Conservation (phyloP, 2,329 filamentous ascomycete species). For the Exophiala mesophila region DNA sequence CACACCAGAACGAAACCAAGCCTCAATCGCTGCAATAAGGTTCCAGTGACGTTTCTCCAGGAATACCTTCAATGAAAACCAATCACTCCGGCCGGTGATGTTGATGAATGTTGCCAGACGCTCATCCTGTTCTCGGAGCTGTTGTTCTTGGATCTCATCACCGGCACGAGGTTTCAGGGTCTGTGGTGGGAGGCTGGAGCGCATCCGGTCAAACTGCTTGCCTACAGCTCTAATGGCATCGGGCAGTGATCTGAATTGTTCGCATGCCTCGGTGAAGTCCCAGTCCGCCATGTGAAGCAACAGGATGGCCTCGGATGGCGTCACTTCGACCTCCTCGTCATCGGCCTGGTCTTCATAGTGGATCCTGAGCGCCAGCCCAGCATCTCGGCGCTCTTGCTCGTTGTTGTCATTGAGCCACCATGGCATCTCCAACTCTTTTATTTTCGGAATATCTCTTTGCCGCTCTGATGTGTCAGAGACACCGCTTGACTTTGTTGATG, state of each 20-base stretch:
- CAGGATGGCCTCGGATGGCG: constrained; percentile 13
- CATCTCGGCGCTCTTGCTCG: constrained; percentile 12
- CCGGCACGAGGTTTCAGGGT: not conserved
- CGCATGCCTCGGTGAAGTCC: constrained; percentile 4
- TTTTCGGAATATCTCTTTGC: too few species aligned
- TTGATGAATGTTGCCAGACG: constrained; percentile 17
- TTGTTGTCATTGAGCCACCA: constrained; percentile 1
- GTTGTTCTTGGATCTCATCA: not conserved
- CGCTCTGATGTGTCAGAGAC: not conserved
- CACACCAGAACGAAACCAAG: constrained; percentile 11
- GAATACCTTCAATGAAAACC: constrained; percentile 5
- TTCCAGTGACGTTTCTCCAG: constrained; percentile 10
- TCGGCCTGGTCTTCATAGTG: constrained; percentile 1
- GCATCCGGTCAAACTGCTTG: constrained; percentile 10
- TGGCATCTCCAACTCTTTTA: not conserved
- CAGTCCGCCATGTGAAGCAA: constrained; percentile 7
- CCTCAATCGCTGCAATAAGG: constrained; percentile 9
- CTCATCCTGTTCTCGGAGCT: constrained; percentile 10
- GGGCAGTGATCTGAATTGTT: not conserved
- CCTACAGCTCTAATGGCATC: not conserved
- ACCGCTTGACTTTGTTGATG: not conserved
- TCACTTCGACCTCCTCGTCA: not conserved
- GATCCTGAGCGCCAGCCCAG: constrained; percentile 1
- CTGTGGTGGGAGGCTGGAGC: not conserved
- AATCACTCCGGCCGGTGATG: constrained; percentile 18